These are phyloP conservation scores for Ogataea allantospora DNA, from an alignment of 805 yeast species.

Conservation along the genomic window DNA sequence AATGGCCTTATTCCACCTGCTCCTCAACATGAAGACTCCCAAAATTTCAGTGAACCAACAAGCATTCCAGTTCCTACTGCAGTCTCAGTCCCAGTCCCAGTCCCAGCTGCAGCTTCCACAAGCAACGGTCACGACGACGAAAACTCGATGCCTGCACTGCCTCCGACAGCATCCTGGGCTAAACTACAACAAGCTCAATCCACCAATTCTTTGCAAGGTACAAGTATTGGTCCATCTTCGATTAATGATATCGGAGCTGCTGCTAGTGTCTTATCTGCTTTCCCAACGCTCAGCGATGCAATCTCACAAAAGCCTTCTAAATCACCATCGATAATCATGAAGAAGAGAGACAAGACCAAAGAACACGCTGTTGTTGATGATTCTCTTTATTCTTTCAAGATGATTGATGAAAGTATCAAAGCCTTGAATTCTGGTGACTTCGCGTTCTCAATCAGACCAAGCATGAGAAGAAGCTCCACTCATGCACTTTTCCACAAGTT, in stretches of 20 bases:
- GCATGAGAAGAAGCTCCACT: slow-evolving; percentile 16
- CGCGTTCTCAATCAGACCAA: slow-evolving; percentile 27
- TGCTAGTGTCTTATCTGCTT: slow-evolving; percentile 22
- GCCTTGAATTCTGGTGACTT: slow-evolving; percentile 24
- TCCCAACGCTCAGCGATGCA: slow-evolving; percentile 33
- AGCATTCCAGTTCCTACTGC: slow-evolving; percentile 5
- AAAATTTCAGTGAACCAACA: slow-evolving; percentile 13
- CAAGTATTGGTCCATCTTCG: slow-evolving; percentile 5
- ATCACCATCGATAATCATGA: slow-evolving; percentile 18
- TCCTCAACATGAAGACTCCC: slow-evolving; percentile 4
- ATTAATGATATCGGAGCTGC: slow-evolving; percentile 8
- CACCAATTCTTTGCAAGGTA: slow-evolving; percentile 31
- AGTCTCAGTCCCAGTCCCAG: too few species aligned
- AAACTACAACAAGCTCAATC: slow-evolving; percentile 21
- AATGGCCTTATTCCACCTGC: slow-evolving; percentile 35
- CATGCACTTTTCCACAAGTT: slow-evolving; percentile 26
- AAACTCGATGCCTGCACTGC: slow-evolving; percentile 41
- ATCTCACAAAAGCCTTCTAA: slow-evolving; percentile 17
- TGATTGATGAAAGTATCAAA: slow-evolving; percentile 28
- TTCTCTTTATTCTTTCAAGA: slow-evolving; percentile 25
- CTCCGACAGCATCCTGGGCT: slow-evolving; percentile 73
- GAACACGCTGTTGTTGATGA: slow-evolving; percentile 25
- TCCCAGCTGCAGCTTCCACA: slow-evolving; percentile 2
- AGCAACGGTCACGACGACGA: slow-evolving; percentile 19
- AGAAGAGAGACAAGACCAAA: slow-evolving; percentile 30